A percentile compares a stretch with the other conserved stretches of the same genome.
Conservation (phyloP, 2,329 filamentous ascomycete species). For the Diaporthe australafricana region DNA sequence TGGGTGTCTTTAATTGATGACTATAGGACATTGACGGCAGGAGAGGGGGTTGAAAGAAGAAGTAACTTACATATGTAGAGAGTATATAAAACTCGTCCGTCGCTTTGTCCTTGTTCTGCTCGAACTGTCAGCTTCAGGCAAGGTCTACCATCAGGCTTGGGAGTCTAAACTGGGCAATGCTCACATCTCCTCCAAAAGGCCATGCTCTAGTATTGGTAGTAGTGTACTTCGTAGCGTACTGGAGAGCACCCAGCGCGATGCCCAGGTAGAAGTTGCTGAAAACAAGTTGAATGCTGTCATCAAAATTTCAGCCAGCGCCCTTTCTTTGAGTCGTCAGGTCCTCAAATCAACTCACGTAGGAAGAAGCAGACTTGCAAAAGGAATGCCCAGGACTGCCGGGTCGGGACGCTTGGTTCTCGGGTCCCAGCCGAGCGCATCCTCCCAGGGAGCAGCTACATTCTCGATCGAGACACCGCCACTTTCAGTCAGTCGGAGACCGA, state of each 20-base stretch:
- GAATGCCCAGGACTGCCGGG: slow-evolving; percentile 60
- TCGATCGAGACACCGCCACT: slow-evolving; percentile 72
- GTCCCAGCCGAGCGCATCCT: slow-evolving; percentile 72
- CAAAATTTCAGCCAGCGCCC: not conserved
- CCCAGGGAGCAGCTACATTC: slow-evolving; percentile 67
- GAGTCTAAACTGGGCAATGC: slow-evolving; percentile 25
- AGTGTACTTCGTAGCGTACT: slow-evolving; percentile 68
- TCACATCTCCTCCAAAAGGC: slow-evolving; percentile 71
- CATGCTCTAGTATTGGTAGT: slow-evolving; percentile 67
- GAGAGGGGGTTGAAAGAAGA: too few relatives aligned
- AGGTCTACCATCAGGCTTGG: rapidly evolving
- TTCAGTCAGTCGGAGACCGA: slow-evolving; percentile 72
- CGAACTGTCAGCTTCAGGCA: not conserved
- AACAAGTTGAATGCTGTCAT: slow-evolving; percentile 70
- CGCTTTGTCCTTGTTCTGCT: slow-evolving; percentile 63
- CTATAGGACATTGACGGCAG: too few relatives aligned
- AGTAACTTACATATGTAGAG: slow-evolving; percentile 61
- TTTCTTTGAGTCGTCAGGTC: not conserved
- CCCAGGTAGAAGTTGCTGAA: slow-evolving; percentile 76
- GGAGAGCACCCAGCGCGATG: slow-evolving; percentile 69
- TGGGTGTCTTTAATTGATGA: too few relatives aligned
- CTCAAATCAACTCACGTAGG: slow-evolving; percentile 57
- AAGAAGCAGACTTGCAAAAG: slow-evolving; percentile 68
- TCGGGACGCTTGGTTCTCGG: slow-evolving; percentile 60
- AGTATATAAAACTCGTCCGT: slow-evolving; percentile 76